A percentile compares a stretch with the other conserved stretches of the same genome.
phyloP scores from a whole-genome alignment of 1,284 basidiomycete genomes.

The Sanghuangporus baumii region DNA sequence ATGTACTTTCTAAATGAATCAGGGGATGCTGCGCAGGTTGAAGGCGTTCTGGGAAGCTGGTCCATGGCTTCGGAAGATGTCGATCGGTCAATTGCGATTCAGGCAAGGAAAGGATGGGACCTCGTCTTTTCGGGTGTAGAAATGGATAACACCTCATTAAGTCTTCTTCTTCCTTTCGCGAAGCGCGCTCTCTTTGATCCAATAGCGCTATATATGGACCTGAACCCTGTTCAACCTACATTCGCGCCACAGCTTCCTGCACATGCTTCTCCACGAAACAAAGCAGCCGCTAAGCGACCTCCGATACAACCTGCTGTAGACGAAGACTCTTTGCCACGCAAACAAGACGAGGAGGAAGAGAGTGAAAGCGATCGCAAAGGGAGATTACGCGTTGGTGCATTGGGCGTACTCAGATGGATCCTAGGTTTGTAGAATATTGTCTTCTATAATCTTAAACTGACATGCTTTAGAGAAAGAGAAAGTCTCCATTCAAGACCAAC shows the following conservation, averaged over 20 bases:
- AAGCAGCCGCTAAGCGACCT: constrained; percentile 27
- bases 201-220: constrained; percentile 51
- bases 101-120: constrained; percentile 53
- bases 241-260: constrained; percentile 22
- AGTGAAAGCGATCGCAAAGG: constrained; percentile 62
- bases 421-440: constrained; percentile 40
- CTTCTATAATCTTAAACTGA: constrained; percentile 8
- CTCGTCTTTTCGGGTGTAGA: constrained; percentile 34
- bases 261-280: constrained; percentile 22
- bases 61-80: constrained; percentile 67
- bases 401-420: constrained; percentile 65
- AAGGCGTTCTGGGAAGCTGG: constrained; percentile 79
- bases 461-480: constrained; percentile 12
- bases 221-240: constrained; percentile 61
- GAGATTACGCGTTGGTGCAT: constrained; percentile 64
- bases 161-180: constrained; percentile 40
- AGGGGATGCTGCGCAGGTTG: constrained; percentile 50
- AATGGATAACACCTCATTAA: constrained; percentile 29
- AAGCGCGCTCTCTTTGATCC: constrained; percentile 64
- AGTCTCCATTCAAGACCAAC: constrained; percentile 20
- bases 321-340: constrained; percentile 30
- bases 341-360: constrained; percentile 57
- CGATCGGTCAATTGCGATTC: constrained; percentile 55
- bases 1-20: constrained; percentile 56
- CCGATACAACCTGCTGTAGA: constrained; percentile 23